Conservation (phyloP, 192 early-diverging fungal genomes). For the Martensiomyces pterosporus region DNA sequence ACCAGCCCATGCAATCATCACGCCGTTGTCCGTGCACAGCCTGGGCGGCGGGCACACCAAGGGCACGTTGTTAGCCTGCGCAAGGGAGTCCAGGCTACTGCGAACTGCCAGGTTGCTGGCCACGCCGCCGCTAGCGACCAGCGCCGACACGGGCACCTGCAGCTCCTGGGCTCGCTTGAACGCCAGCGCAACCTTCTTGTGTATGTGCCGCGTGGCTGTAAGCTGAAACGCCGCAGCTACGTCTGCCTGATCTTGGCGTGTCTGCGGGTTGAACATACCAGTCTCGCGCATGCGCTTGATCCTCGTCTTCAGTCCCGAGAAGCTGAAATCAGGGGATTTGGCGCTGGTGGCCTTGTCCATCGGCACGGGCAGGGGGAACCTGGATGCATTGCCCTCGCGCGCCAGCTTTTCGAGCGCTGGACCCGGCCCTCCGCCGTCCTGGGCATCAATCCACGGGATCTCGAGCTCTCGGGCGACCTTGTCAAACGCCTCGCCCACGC, state of each 20-base stretch:
- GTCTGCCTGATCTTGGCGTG: conserved; percentile 49
- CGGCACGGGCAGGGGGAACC: conserved; percentile 55
- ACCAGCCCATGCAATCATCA: conserved; percentile 85
- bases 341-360: conserved; percentile 56
- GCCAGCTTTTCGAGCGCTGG: conserved; percentile 66
- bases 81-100: conserved; percentile 34
- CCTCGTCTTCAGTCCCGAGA: conserved; percentile 72
- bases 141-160: conserved; percentile 33
- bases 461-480: conserved; percentile 66
- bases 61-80: conserved; percentile 37
- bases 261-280: conserved; percentile 18
- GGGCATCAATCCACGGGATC: conserved; percentile 60
- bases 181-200: conserved; percentile 60
- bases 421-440: conserved; percentile 64
- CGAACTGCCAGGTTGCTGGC: conserved; percentile 68
- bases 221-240: conserved; percentile 71
- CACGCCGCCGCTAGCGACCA: conserved; percentile 75
- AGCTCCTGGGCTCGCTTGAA: conserved; percentile 38
- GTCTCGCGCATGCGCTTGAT: conserved; percentile 48
- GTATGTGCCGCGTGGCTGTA: conserved; percentile 56
- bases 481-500: conserved; percentile 76
- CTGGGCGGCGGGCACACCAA: conserved; percentile 73
- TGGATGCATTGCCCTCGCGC: conserved; percentile 42
- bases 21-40: conserved; percentile 78
- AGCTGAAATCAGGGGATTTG: conserved; percentile 60